These are phyloP conservation scores for Xylaria sp. DNA, from an alignment of 2,329 filamentous ascomycete genomes.

Conservation along the genomic window DNA sequence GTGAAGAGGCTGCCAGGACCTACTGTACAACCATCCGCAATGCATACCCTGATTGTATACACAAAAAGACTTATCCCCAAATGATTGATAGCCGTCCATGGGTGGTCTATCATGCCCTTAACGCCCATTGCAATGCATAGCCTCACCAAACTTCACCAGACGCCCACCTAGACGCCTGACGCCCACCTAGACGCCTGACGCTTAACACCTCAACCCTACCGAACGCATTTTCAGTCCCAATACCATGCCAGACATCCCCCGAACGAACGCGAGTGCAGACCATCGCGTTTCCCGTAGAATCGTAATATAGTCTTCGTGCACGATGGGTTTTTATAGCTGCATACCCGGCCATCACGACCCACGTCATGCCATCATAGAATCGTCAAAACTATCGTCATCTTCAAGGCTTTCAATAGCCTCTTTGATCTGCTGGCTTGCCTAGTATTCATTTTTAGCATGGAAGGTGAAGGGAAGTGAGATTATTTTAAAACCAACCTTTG, in stretches of 20 bases:
- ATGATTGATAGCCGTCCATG: constrained; percentile 35
- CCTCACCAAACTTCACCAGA: constrained; percentile 38
- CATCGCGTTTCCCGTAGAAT: constrained; percentile 30
- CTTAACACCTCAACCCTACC: constrained; percentile 26
- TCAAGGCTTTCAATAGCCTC: constrained; percentile 95
- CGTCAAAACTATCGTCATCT: constrained; percentile 77
- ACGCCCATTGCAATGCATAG: constrained; percentile 49
- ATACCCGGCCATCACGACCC: constrained; percentile 40
- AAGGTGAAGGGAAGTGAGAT: not conserved
- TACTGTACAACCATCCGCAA: constrained; percentile 47
- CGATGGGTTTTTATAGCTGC: constrained; percentile 16
- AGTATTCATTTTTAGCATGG: constrained; percentile 42
- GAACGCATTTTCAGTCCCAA: constrained; percentile 27
- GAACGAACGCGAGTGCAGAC: constrained; percentile 31
- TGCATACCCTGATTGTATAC: constrained; percentile 46
- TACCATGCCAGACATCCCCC: constrained; percentile 28
- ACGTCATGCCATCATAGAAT: constrained; percentile 70
- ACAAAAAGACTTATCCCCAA: constrained; percentile 43
- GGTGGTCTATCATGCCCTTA: constrained; percentile 39
- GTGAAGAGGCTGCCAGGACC: constrained; percentile 32
- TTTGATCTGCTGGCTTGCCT: constrained; percentile 95
- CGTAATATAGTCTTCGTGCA: constrained; percentile 21
- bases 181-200: no score
- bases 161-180: constrained; percentile 36
- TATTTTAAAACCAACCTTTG: constrained; percentile 75